phyloP scores from a whole-genome alignment of 139 green algal species.

The Volvox reticuliferus region DNA sequence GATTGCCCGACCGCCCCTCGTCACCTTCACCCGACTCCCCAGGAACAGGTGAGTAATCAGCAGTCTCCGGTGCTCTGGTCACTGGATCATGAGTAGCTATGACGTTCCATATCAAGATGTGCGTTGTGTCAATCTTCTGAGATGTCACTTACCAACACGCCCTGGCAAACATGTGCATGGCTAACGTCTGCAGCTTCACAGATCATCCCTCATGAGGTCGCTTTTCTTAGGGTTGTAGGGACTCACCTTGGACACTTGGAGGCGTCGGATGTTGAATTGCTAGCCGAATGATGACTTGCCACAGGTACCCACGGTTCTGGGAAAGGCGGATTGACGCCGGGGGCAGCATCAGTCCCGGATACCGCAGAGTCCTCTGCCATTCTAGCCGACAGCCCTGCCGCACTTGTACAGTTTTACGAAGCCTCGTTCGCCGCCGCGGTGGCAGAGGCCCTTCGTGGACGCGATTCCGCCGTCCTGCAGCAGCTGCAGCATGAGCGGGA shows the following conservation, averaged over 20 bases:
- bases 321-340: not conserved
- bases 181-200: not conserved
- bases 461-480: not conserved
- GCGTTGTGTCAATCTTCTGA: too few species aligned
- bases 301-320: not conserved
- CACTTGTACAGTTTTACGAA: not conserved
- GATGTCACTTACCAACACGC: too few species aligned
- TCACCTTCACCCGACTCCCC: not conserved
- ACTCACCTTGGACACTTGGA: not conserved
- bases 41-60: not conserved
- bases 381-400: not conserved
- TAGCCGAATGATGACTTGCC: too few species aligned
- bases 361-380: not conserved
- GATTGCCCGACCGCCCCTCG: not conserved
- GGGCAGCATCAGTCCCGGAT: not conserved
- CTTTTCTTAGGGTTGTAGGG: not conserved
- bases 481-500: slow-evolving; percentile 52
- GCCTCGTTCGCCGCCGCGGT: not conserved
- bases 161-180: too few species aligned
- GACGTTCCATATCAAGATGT: too few species aligned
- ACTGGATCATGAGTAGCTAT: not conserved
- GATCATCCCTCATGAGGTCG: not conserved
- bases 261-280: not conserved
- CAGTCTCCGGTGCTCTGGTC: not conserved
- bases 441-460: slow-evolving; percentile 40